Percentiles rank a stretch among this genome's conserved stretches.
These are phyloP conservation scores for Penicillium sumatraense DNA, from an alignment of 2,329 filamentous ascomycete genomes.

Conservation along the genomic window DNA sequence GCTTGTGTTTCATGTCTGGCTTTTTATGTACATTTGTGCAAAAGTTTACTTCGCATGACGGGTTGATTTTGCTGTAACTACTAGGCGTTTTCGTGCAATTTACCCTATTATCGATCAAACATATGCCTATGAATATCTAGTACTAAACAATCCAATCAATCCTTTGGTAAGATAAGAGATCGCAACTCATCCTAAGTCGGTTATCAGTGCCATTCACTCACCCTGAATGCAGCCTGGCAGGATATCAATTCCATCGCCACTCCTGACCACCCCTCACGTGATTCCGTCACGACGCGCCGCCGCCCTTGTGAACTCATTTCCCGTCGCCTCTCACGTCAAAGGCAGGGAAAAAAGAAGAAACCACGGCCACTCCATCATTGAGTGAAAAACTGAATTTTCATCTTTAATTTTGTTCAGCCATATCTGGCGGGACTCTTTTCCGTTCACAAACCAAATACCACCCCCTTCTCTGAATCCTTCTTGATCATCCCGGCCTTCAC, in stretches of 20 bases:
- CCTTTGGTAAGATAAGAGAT: too few relatives aligned
- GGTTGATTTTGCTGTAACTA: slow-evolving; percentile 1
- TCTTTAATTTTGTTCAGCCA: not conserved
- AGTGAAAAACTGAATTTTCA: not conserved
- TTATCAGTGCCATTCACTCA: too few relatives aligned
- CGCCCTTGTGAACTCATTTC: not conserved
- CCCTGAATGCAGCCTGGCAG: too few relatives aligned
- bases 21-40: slow-evolving; percentile 22
- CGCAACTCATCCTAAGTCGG: too few relatives aligned
- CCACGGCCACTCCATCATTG: not conserved
- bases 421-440: not conserved
- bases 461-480: not conserved
- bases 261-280: not conserved
- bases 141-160: not conserved
- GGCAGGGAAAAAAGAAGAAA: not conserved
- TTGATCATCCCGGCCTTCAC: slow-evolving; percentile 28
- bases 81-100: slow-evolving; percentile 10
- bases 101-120: slow-evolving; percentile 7
- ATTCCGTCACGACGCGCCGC: not conserved
- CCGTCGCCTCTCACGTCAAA: not conserved
- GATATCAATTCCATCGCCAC: not conserved
- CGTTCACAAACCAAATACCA: not conserved
- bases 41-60: slow-evolving; percentile 21
- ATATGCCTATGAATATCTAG: not conserved
- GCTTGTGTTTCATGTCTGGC: slow-evolving; percentile 9